A percentile compares a stretch with the other conserved stretches of the same genome.
Conservation (phyloP, 345 rosid genomes). For the Iberis pinnata region DNA sequence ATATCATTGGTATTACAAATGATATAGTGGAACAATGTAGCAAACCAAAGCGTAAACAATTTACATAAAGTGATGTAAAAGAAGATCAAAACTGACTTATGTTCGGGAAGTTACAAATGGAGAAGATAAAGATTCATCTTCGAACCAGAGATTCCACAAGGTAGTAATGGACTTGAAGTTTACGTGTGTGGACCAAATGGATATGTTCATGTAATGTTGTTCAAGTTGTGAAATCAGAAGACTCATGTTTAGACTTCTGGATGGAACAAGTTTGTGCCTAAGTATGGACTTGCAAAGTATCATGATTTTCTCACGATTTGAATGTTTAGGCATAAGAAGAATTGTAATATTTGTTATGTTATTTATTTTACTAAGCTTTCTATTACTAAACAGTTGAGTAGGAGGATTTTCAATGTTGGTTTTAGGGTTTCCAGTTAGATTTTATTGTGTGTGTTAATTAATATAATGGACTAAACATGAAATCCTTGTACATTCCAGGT, state of each 20-base stretch:
- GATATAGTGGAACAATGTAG: constrained; percentile 1
- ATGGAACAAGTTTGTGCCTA: neutral
- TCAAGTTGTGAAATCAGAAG: constrained; percentile 1
- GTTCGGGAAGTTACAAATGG: neutral
- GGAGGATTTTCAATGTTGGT: too few relatives aligned
- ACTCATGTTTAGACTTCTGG: neutral
- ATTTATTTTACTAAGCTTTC: neutral
- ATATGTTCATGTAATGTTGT: neutral
- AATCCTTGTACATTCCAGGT: too few relatives aligned
- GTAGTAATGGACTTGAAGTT: neutral
- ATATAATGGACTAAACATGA: too few relatives aligned
- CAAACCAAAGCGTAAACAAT: constrained; percentile 10
- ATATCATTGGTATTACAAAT: neutral
- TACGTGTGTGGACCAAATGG: constrained; percentile 17
- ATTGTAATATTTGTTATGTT: constrained; percentile 2
- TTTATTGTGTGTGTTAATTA: too few relatives aligned
- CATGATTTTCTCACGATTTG: constrained; percentile 3
- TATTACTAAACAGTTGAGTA: neutral
- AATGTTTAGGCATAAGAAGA: constrained; percentile 13
- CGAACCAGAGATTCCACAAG: neutral
- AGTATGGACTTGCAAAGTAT: neutral
- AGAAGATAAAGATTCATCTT: neutral
- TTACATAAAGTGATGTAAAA: constrained; percentile 10
- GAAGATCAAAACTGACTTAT: neutral
- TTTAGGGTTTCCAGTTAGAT: too few relatives aligned